Base-by-base conservation (phyloP, 1,284 basidiomycete species). In the Rhodofomes roseus region DNA sequence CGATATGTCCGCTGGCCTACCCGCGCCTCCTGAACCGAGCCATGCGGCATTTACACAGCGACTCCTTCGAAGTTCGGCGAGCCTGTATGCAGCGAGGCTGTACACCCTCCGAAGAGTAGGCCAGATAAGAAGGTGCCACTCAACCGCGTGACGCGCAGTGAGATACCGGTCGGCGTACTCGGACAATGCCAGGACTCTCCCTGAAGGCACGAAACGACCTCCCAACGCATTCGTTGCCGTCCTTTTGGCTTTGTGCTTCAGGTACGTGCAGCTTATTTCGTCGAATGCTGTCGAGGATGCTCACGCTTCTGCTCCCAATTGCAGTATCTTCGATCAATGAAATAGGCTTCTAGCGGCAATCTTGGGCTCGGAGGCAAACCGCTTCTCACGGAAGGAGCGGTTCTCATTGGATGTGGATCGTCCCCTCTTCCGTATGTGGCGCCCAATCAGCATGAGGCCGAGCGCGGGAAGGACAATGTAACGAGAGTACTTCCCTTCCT, bases 361-460 rank as follows among this genome's bases (percentile, higher is more conserved):
- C 48, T 36, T 18, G 27, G 48, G 22, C 48, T 31, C 48, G 48
- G 48, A 51, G n/a, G n/a, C 48, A 18, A 51, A 48, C 16, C 39
- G 29, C 43, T 31, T 44, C 53, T 40, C 53, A 54, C 34, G 53
- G 34, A 39, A 18, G 43, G 44, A 44, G 39, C 27, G 27, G 44
- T 34, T 56, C 55, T 22, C 55, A 56, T 44, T 50, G 55, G 37
- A 56, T 8, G 37, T 2, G 25, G 39, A 48, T 57, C 46, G 48
- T 41, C 46, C 59, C 55, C 54, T 60, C 58, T 63, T 60, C 62
- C 58, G 36, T 34, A 48, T 56, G 55, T 62, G 56, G 57, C 62
- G 57, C 60, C 58, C 41, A 56, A 56, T 62, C 62, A 59, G 59
- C 67, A 68, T 62, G 67, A 66, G 67, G 67, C 62, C 37, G 56